Evolutionary conservation across 2,329 filamentous ascomycete species (phyloP), one percentile per base, ranked within the genome.

Genomic region (Alternaria angustiovoidea): DNA sequence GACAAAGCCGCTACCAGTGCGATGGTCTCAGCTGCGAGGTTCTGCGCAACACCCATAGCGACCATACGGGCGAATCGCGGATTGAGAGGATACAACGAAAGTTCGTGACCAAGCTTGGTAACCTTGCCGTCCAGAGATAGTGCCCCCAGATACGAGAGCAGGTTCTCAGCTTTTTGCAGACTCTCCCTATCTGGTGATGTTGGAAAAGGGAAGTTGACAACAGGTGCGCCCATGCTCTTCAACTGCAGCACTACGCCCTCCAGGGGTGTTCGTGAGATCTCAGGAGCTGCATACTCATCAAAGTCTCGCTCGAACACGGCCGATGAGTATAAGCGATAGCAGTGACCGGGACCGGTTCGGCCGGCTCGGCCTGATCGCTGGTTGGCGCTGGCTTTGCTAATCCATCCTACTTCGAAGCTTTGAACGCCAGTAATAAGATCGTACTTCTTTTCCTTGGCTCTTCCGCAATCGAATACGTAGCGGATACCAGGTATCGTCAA

Each of bases 191-290:
- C 90, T 2, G 95, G 95, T 0, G 93, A 89, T 14, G 94, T 98
- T 4, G 95, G 95, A 76, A 98, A 99, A 0, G 96, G 95, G 76
- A 99, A 99, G 78, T 95, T 96, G 75, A 92, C 86, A 7, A 99
- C 91, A 61, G 94, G 91, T 32, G 97, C 87, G 55, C 93, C 92
- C 92, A 99, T 97, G 51, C 91, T 89, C 82, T 98, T 99, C 70
- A 99, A 87, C 77, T 97, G 94, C 38, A 99, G 83, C 1, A 98
- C 94, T 3, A 98, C 79, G 32, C 80, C 92, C 78, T 99, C 95
- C 28, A 98, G 92, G 0, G 95, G 94, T 79, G 95, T 96, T 24
- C 94, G 87, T 48, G 96, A 80, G 39, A 99, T 89, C 78, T 99
- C 95, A 0, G 95, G 94, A 24, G 94, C 89, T 0, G 92, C 89